Conservation (phyloP, 768 basidiomycete species). For the Dendrothele bispora region DNA sequence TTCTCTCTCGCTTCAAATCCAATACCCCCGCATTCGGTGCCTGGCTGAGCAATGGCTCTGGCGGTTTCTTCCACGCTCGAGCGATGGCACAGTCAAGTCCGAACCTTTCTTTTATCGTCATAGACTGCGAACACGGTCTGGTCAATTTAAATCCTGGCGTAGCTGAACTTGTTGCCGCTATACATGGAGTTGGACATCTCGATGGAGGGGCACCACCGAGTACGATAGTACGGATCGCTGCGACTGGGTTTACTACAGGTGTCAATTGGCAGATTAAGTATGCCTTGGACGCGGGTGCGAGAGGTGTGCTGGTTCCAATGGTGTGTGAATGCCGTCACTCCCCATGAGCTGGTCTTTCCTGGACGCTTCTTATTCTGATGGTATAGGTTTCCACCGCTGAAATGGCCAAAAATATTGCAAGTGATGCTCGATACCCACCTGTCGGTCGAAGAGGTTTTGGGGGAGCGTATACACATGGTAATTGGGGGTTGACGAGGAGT, state of each 20-base stretch:
- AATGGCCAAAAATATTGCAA: conserved; percentile 56
- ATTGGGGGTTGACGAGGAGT: conserved; percentile 48
- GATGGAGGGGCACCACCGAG: no score
- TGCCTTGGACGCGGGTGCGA: conserved; percentile 66
- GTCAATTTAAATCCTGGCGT: conserved; percentile 55
- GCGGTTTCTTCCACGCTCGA: conserved; percentile 59
- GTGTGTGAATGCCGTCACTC: conserved; percentile 30
- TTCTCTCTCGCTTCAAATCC: conserved; percentile 51
- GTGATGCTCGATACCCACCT: conserved; percentile 64
- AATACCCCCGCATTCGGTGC: conserved; percentile 65
- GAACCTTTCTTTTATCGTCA: conserved; percentile 59
- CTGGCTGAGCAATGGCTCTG: conserved; percentile 64
- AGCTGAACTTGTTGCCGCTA: conserved; percentile 54
- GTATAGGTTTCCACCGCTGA: conserved; percentile 55
- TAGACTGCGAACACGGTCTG: conserved; percentile 73
- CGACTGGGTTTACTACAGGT: conserved; percentile 54
- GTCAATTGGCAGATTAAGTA: conserved; percentile 67
- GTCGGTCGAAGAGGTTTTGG: conserved; percentile 64
- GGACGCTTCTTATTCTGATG: background rate
- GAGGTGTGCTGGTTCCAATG: conserved; percentile 65
- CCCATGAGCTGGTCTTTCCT: no score
- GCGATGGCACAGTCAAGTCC: conserved; percentile 54
- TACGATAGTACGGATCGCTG: conserved; percentile 60
- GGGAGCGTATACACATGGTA: conserved; percentile 57
- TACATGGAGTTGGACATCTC: conserved; percentile 45